Evolutionary conservation across 441 rosid species (phyloP), one percentile per base, ranked within the genome.

Genomic region (Eutrema salsugineum): DNA sequence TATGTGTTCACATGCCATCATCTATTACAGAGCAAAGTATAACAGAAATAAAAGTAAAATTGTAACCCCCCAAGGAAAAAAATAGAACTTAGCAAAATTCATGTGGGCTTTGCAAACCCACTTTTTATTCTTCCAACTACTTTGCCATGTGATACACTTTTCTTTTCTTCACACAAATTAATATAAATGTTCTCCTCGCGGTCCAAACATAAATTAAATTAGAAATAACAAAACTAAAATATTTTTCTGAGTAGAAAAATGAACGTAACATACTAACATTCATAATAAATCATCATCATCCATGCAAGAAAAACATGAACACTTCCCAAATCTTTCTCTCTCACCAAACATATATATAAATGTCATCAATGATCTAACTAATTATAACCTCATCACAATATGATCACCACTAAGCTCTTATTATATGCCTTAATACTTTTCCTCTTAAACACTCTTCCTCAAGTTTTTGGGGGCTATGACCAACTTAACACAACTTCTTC

Each of bases 301-400:
- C 57, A 64, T 65, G 76, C 80, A 77, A 50, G 76, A 65, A 77
- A 77, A 71, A 50, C 80, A 77, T 77, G 80, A 65, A 35, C 44
- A 64, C 17, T 49, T 8, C 12, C 16, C 12, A 46, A 55, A 38
- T 28, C 0, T 46, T 30, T 68, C 55, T 64, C 66, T 63, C 16
- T 50, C 72, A 63, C 38, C 39, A 54, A 19, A 39, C 71, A 11
- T 38, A 76, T 76, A 56, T 58, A 47, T 24, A 24, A 24, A 65
- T 50, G 28, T 33, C 15, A 64, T 48, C 62, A 63, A 0, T 17
- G 42, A 70, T 63, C 58, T 33, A 32, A 17, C 2, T 27, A 28
- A 38, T 1, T 8, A 39, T 8, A 39, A 30, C 8, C 44, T 49
- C 46, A 58, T 51, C 19, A 42, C 39, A 68, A 32, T 33, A 71